Percentiles rank a stretch among this genome's conserved stretches.
phyloP scores from a whole-genome alignment of 1,139 yeast species.

The Taphrina wiesneri region DNA sequence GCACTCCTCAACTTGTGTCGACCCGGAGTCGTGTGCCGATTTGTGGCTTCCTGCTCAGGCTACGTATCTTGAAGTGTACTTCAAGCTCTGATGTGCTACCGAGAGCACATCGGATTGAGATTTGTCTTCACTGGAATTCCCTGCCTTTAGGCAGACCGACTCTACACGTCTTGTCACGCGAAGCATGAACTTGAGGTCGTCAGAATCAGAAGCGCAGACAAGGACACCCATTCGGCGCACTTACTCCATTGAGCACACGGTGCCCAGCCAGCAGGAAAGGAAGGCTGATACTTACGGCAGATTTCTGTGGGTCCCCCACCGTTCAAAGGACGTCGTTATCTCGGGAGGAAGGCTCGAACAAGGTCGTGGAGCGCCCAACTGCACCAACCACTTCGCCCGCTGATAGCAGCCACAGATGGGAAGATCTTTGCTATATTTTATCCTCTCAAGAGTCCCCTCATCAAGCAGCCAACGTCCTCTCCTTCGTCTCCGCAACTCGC shows the following conservation, averaged over 20 bases:
- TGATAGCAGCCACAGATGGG: constrained; percentile 1
- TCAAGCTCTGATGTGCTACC: too few relatives aligned
- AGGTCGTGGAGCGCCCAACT: not conserved
- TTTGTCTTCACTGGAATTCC: too few relatives aligned
- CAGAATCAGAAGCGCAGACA: not conserved
- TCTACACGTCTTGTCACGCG: too few relatives aligned
- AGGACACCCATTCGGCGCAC: not conserved
- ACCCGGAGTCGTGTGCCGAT: not conserved
- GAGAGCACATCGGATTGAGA: too few relatives aligned
- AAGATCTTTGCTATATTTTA: not conserved
- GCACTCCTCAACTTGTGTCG: not conserved
- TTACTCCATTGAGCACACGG: not conserved
- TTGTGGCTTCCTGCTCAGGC: not conserved
- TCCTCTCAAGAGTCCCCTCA: not conserved
- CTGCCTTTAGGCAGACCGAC: too few relatives aligned
- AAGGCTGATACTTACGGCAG: not conserved
- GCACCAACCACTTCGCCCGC: not conserved
- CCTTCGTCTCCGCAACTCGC: not conserved
- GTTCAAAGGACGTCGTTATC: not conserved
- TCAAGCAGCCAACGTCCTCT: not conserved
- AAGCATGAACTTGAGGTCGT: too few relatives aligned
- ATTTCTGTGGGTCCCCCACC: not conserved
- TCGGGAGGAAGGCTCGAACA: not conserved
- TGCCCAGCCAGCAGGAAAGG: not conserved
- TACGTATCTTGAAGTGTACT: too few relatives aligned